These are phyloP conservation scores for Penicillium brevicompactum DNA, from an alignment of 2,329 filamentous ascomycete genomes.

Conservation along the genomic window DNA sequence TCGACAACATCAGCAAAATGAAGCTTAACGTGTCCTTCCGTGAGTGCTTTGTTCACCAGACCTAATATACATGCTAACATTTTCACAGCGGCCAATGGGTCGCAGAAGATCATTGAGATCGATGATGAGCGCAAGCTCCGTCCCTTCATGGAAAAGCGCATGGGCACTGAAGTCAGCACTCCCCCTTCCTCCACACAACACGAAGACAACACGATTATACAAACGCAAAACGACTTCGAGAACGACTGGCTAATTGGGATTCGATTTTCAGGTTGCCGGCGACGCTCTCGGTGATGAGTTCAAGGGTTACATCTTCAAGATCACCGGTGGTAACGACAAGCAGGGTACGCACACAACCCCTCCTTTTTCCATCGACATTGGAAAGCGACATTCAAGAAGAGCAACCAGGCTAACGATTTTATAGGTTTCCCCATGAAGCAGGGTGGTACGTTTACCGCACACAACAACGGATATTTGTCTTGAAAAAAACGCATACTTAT, in stretches of 20 bases:
- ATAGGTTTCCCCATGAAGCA: conserved; percentile 99
- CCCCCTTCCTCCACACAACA: conserved; percentile 22
- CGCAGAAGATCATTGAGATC: conserved; percentile 98
- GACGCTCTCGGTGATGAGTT: conserved; percentile 98
- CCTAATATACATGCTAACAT: too few relatives aligned
- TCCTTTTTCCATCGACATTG: background rate
- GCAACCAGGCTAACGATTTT: conserved; percentile 28
- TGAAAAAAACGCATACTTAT: conserved; percentile 29
- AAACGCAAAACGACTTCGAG: conserved; percentile 18
- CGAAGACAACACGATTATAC: conserved; percentile 8
- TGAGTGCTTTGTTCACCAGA: too few relatives aligned
- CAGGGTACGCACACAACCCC: conserved; percentile 60
- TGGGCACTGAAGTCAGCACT: conserved; percentile 59
- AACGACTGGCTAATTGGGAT: conserved; percentile 36
- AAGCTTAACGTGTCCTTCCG: too few relatives aligned
- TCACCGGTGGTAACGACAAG: conserved; percentile 99
- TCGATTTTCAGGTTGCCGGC: conserved; percentile 69
- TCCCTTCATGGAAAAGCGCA: conserved; percentile 98
- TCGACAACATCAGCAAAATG: conserved; percentile 42
- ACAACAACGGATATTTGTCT: conserved; percentile 18
- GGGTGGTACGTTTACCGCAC: conserved; percentile 61
- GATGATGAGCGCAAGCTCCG: conserved; percentile 99
- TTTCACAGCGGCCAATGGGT: conserved; percentile 79
- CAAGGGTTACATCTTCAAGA: conserved; percentile 99
- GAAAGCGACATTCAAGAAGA: background rate